Evolutionary conservation across 2,329 filamentous ascomycete genomes (phyloP).

Genomic region (Neofusicoccum laricinum): DNA sequence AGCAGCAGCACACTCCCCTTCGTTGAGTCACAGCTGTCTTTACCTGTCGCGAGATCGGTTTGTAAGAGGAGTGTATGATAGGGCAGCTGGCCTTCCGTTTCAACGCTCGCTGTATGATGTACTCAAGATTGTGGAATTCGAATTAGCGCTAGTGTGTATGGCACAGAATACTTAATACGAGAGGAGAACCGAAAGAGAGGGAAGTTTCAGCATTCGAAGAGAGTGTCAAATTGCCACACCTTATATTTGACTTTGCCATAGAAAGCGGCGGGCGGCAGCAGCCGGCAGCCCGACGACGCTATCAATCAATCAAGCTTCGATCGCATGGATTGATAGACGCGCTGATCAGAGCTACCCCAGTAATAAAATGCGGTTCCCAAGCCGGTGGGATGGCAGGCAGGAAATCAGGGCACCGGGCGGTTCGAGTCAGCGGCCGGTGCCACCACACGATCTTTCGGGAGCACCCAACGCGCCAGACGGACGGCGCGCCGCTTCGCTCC

Average conservation of each 20-base stretch:
- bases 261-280: background rate
- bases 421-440: background rate
- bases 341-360: too few species aligned
- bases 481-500: too few species aligned
- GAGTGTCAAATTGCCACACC: too few species aligned
- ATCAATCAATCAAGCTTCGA: too few species aligned
- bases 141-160: background rate
- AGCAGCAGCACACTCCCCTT: background rate
- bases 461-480: too few species aligned
- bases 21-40: background rate
- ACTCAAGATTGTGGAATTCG: background rate
- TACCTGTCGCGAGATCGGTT: background rate
- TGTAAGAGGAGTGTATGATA: background rate
- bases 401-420: too few species aligned
- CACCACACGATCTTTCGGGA: background rate
- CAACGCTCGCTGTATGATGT: background rate
- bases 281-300: background rate
- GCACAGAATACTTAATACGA: background rate
- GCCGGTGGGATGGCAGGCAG: too few species aligned
- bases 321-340: too few species aligned
- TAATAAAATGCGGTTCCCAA: too few species aligned
- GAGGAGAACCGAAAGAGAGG: background rate
- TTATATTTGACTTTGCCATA: too few species aligned
- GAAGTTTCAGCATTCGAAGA: too few species aligned
- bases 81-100: slow-evolving; percentile 7